Evolutionary conservation across 148 eudicot species (phyloP).

Genomic region (Rhododendron griersonianum): DNA sequence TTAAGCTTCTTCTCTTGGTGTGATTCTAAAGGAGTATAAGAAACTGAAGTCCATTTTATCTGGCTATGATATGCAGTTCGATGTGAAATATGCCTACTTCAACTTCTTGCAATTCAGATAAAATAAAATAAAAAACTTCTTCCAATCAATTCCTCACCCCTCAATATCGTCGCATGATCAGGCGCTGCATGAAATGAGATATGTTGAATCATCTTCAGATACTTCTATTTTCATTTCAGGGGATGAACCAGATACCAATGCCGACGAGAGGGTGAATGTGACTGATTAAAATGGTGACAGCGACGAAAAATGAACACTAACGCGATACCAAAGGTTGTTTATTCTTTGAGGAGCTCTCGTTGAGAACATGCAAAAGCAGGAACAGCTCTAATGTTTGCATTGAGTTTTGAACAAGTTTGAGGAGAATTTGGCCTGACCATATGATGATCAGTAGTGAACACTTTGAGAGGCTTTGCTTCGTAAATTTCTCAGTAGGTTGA

Average conservation of each 20-base stretch:
- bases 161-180: conserved; percentile 6
- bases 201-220: conserved; percentile 10
- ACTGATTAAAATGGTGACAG: neutral
- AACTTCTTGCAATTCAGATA: conserved; percentile 51
- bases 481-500: too few species aligned
- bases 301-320: neutral
- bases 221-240: neutral
- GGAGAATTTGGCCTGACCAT: neutral
- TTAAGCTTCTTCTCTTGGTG: neutral
- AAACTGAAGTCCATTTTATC: conserved; percentile 9
- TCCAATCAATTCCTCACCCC: conserved; percentile 47
- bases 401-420: neutral
- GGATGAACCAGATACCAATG: neutral
- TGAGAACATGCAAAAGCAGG: neutral
- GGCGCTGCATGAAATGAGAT: neutral
- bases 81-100: conserved; percentile 91
- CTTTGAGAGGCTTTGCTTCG: too few species aligned
- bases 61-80: conserved; percentile 91
- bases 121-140: conserved; percentile 32
- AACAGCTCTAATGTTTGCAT: neutral
- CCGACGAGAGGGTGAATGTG: neutral
- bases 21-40: neutral
- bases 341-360: neutral
- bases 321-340: neutral
- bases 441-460: neutral